Percentiles rank a stretch among this genome's conserved stretches.
Evolutionary conservation across 2,329 filamentous ascomycete species (phyloP).

Genomic region (Acarospora socialis): DNA sequence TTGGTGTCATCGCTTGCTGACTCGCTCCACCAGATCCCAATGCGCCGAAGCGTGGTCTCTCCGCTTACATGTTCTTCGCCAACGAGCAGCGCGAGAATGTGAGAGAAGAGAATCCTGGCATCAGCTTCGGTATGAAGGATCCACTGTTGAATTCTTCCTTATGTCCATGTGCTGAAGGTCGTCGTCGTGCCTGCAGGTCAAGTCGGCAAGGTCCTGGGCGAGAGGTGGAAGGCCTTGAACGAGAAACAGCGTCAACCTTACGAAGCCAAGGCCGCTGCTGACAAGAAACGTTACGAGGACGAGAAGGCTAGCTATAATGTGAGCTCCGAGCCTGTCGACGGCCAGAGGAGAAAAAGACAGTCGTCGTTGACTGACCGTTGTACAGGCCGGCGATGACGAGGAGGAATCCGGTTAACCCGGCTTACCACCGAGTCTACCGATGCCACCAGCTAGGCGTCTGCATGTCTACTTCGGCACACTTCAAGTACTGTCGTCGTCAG

Average conservation of each 20-base stretch:
- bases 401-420: constrained; percentile 31
- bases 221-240: constrained; percentile 94
- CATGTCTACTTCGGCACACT: no score
- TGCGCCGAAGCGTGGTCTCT: constrained; percentile 97
- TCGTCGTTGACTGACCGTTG: constrained; percentile 4
- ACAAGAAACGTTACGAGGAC: constrained; percentile 99
- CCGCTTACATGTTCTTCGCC: constrained; percentile 99
- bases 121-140: constrained; percentile 63
- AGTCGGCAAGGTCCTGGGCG: constrained; percentile 94
- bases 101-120: constrained; percentile 93
- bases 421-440: no score
- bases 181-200: constrained; percentile 44
- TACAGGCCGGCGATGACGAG: constrained; percentile 43
- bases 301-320: constrained; percentile 93
- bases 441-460: no score
- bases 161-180: background rate
- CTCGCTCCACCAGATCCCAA: constrained; percentile 57
- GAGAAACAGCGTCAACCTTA: constrained; percentile 89
- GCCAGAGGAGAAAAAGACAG: no score
- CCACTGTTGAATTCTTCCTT: background rate
- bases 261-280: constrained; percentile 86
- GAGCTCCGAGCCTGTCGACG: constrained; percentile 33
- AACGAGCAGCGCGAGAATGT: constrained; percentile 98
- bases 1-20: constrained; percentile 2
- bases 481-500: background rate